Evolutionary conservation across 768 basidiomycete genomes (phyloP).

Genomic region (Gloeophyllum trabeum): DNA sequence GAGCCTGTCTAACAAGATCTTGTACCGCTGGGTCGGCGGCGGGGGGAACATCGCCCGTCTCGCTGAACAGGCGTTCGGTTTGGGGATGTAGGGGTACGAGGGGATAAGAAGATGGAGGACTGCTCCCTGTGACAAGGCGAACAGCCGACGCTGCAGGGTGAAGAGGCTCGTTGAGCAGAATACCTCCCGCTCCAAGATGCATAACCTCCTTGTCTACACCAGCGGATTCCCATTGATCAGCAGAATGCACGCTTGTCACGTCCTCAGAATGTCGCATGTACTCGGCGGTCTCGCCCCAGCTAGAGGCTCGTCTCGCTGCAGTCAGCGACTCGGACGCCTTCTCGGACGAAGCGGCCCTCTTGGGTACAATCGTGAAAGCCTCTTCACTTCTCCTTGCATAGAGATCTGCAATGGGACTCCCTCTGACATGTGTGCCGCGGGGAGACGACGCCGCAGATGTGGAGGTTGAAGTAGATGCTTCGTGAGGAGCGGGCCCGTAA

Average conservation of each 20-base stretch:
- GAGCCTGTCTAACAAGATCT: constrained; percentile 10
- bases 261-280: constrained; percentile 26
- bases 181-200: constrained; percentile 40
- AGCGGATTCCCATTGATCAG: constrained; percentile 24
- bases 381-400: constrained; percentile 34
- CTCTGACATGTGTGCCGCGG: constrained; percentile 2
- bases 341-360: background rate
- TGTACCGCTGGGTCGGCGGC: constrained; percentile 15
- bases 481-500: constrained; percentile 18
- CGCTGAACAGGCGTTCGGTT: constrained; percentile 1
- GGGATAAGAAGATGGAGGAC: background rate
- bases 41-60: constrained; percentile 9
- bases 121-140: background rate
- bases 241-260: constrained; percentile 31
- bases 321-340: constrained; percentile 12
- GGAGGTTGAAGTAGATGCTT: constrained; percentile 21
- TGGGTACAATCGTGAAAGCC: constrained; percentile 11
- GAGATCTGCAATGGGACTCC: background rate
- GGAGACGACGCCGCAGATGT: constrained; percentile 9
- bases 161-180: constrained; percentile 10
- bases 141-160: background rate
- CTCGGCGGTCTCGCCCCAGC: constrained; percentile 45
- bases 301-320: constrained; percentile 48
- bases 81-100: background rate
- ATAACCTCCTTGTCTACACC: constrained; percentile 39